Conservation (phyloP, 1,284 basidiomycete genomes). For the Rhodotorula sp. region DNA sequence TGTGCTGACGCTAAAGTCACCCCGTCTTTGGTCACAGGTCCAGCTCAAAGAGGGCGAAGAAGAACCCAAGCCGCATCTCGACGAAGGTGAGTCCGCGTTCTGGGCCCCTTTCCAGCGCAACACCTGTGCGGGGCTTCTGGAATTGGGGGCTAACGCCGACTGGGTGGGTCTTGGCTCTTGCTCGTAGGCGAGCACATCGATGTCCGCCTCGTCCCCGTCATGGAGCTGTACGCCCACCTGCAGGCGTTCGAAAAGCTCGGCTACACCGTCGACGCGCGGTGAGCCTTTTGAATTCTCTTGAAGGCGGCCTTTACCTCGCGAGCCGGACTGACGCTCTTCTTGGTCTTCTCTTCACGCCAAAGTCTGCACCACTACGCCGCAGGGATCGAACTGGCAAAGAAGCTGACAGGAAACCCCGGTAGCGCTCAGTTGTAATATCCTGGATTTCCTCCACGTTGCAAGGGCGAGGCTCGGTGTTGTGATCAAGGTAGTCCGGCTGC, state of each 20-base stretch:
- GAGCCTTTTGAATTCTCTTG: background rate
- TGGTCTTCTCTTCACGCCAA: background rate
- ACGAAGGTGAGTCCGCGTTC: constrained; percentile 63
- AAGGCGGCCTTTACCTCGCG: background rate
- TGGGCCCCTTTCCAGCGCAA: too few species aligned
- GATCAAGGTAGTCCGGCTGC: too few species aligned
- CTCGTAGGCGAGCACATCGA: constrained; percentile 59
- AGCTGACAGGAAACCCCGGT: background rate
- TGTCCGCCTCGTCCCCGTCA: constrained; percentile 66
- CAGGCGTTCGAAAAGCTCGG: constrained; percentile 65
- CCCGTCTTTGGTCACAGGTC: constrained; percentile 46
- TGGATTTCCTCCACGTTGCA: too few species aligned
- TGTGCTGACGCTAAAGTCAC: too few species aligned
- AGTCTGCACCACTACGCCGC: constrained; percentile 67
- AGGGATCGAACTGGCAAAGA: constrained; percentile 57
- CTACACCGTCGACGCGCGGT: constrained; percentile 71
- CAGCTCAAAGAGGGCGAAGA: constrained; percentile 58
- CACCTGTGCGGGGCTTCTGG: too few species aligned
- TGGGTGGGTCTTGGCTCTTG: background rate
- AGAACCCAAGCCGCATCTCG: constrained; percentile 65
- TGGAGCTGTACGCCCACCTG: constrained; percentile 62
- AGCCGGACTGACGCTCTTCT: background rate
- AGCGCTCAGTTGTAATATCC: constrained; percentile 5
- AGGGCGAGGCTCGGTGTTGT: too few species aligned
- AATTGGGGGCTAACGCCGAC: too few species aligned